These are phyloP conservation scores for Pseudogymnoascus sp. DNA, from an alignment of 2,329 filamentous ascomycete genomes.

Conservation along the genomic window DNA sequence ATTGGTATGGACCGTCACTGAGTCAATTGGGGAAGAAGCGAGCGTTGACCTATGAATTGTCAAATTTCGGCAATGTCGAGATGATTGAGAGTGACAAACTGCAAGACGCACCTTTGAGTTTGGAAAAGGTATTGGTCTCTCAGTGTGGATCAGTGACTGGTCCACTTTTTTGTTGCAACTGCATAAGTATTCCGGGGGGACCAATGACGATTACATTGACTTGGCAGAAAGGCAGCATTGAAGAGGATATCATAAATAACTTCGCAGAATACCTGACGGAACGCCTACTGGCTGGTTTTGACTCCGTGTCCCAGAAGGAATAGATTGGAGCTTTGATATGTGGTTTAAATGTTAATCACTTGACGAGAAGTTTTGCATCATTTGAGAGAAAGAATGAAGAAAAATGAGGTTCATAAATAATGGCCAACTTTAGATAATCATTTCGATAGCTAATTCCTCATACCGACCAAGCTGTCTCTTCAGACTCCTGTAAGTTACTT, in stretches of 20 bases:
- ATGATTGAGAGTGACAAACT: background rate
- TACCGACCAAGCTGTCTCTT: no score
- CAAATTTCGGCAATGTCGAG: conserved; percentile 20
- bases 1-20: background rate
- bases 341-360: no score
- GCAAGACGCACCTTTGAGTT: background rate
- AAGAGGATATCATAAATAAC: conserved; percentile 12
- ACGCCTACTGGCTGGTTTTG: background rate
- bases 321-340: no score
- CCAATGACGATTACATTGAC: conserved; percentile 17
- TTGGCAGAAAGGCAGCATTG: conserved; percentile 20
- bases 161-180: conserved; percentile 16
- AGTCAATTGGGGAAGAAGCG: conserved; percentile 1
- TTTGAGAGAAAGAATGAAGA: background rate
- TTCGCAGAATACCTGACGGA: background rate
- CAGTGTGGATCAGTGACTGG: conserved; percentile 15
- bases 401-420: no score
- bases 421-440: no score
- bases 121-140: background rate
- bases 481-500: background rate
- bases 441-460: no score
- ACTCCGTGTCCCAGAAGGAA: background rate
- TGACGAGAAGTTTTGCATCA: no score
- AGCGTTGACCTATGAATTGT: conserved; percentile 20
- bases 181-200: conserved; percentile 14